Evolutionary conservation across 495 filamentous ascomycete species (phyloP), one percentile per base, ranked within the genome.

Genomic region (Aspergillus homomorphus): DNA sequence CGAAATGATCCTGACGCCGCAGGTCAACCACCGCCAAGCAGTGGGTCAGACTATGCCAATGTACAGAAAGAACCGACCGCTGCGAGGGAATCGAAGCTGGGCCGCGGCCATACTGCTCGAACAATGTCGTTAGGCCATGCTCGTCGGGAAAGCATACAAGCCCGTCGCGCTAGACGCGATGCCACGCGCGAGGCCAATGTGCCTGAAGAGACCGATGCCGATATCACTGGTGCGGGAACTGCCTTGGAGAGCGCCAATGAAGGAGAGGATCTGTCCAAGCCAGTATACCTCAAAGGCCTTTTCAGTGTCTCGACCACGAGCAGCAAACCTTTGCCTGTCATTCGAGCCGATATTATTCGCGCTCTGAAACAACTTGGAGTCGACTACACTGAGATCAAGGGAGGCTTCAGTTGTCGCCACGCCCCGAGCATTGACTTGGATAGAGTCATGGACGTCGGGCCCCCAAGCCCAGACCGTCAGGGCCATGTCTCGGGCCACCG

Each of bases 251-350:
- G 82, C 53, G 79, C 76, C 79, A 68, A 74, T 76, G 63, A 82
- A 71, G 58, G 80, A 76, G 75, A 81, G 66, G 74, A 77, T 53
- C 76, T 74, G 73, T 89, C 64, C 80, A 98, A 96, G 66, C 95
- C 95, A 1, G 94, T 98, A 23, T 99, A 88, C 68, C 84, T 99
- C 23, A 99, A 99, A 71, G 94, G 94, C 21, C 84, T 99, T 22
- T 99, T 99, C 78, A 97, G 92, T 68, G 94, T 98, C 33, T 92
- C 90, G 4, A 99, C 94, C 0, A 99, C 94, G 2, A 96, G 92
- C 62, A 95, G 88, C 65, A 94, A 92, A 62, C 90, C 95, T 2
- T 80, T 98, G 20, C 69, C 84, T 3, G 81, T 89, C 59, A 98
- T 98, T 60, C 85, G 93, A 43, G 78, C 83, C 16, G 94, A 99